A percentile compares a stretch with the other conserved stretches of the same genome.
These are phyloP conservation scores for Beauveria caledonica DNA, from an alignment of 2,329 filamentous ascomycete genomes.

Conservation along the genomic window DNA sequence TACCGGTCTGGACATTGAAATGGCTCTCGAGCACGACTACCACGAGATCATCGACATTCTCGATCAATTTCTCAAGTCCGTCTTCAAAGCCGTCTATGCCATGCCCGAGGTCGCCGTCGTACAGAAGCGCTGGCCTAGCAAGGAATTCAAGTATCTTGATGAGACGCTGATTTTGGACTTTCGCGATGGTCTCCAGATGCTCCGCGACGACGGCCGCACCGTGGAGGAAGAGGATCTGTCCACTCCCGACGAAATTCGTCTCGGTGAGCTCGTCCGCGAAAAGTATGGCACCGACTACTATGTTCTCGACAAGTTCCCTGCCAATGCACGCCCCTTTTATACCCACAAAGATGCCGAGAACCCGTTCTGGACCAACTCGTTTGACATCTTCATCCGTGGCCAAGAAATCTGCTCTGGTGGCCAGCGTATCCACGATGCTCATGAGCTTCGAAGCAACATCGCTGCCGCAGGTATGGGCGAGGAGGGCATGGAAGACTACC, in stretches of 20 bases:
- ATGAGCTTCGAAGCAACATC: constrained; percentile 71
- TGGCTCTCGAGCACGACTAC: constrained; percentile 84
- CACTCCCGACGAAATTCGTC: constrained; percentile 77
- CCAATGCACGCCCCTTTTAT: constrained; percentile 79
- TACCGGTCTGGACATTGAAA: constrained; percentile 86
- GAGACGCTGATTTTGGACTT: constrained; percentile 78
- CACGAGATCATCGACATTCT: constrained; percentile 76
- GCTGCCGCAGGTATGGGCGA: constrained; percentile 65
- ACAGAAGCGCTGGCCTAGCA: constrained; percentile 76
- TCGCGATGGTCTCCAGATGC: constrained; percentile 67
- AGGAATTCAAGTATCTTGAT: constrained; percentile 80
- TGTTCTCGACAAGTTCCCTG: constrained; percentile 87
- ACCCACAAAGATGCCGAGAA: constrained; percentile 75
- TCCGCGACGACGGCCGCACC: constrained; percentile 75
- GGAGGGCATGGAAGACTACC: constrained; percentile 81
- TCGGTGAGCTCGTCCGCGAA: constrained; percentile 77
- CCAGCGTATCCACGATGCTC: constrained; percentile 80
- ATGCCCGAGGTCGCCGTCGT: constrained; percentile 67
- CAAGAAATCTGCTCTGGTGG: constrained; percentile 90
- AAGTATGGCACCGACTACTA: constrained; percentile 89
- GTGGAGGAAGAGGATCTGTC: constrained; percentile 68
- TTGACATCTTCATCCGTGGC: constrained; percentile 88
- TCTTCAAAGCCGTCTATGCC: constrained; percentile 39
- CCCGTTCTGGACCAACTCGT: constrained; percentile 73
- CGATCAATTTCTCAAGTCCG: constrained; percentile 72